phyloP scores from a whole-genome alignment of 2,329 filamentous ascomycete genomes.

The Cordyceps militaris region DNA sequence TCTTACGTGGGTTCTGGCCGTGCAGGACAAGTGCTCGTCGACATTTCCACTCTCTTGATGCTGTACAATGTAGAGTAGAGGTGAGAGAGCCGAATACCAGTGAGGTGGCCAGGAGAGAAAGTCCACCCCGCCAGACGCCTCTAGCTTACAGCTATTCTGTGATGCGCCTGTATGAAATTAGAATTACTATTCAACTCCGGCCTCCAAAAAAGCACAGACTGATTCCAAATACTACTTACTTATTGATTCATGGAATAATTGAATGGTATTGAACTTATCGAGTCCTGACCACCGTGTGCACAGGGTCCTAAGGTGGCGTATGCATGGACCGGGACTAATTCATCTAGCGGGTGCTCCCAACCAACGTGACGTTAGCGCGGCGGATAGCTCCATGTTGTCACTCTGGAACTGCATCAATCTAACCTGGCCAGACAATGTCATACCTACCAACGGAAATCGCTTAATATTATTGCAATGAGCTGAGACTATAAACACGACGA shows the following conservation, averaged over 20 bases:
- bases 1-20: conserved; percentile 41
- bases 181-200: neutral
- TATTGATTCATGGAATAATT: too few species aligned
- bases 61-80: neutral
- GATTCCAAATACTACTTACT: too few species aligned
- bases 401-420: neutral
- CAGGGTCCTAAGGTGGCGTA: neutral
- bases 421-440: neutral
- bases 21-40: conserved; percentile 34
- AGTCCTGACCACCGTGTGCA: too few species aligned
- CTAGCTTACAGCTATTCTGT: neutral
- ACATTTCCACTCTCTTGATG: conserved; percentile 24
- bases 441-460: neutral
- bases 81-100: conserved; percentile 14
- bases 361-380: conserved; percentile 8
- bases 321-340: conserved; percentile 13
- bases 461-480: neutral
- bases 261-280: too few species aligned
- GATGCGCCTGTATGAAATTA: neutral
- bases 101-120: too few species aligned
- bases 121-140: neutral
- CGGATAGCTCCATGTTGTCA: neutral
- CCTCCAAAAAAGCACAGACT: too few species aligned
- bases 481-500: neutral
- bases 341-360: conserved; percentile 13